phyloP scores from a whole-genome alignment of 805 yeast species.

The Jamesozyma jinghongensis region DNA sequence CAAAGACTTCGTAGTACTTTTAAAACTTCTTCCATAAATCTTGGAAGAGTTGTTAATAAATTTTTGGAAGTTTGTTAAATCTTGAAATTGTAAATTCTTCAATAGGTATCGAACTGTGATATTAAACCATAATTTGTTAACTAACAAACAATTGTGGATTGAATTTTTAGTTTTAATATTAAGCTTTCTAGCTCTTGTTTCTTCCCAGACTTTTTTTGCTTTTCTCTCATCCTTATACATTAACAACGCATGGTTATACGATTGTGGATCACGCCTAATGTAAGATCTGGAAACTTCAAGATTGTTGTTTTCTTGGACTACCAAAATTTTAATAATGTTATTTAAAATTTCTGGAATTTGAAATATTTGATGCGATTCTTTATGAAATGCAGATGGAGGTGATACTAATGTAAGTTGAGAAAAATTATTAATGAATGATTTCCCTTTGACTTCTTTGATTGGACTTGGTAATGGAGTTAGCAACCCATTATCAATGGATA shows the following conservation, averaged over 20 bases:
- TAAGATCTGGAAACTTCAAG: slow-evolving; percentile 46
- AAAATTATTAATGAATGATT: slow-evolving; percentile 3
- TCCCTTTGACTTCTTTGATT: neutral
- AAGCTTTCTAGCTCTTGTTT: neutral
- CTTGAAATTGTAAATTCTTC: slow-evolving; percentile 46
- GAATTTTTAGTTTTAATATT: slow-evolving; percentile 11
- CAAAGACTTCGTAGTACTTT: slow-evolving; percentile 17
- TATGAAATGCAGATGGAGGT: neutral
- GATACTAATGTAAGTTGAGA: slow-evolving; percentile 6
- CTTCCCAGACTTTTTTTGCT: slow-evolving; percentile 39
- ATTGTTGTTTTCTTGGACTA: slow-evolving; percentile 5
- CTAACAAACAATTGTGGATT: slow-evolving; percentile 55
- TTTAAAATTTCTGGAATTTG: slow-evolving; percentile 67
- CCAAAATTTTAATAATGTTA: slow-evolving; percentile 41
- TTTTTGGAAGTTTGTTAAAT: slow-evolving; percentile 37
- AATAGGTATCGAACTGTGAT: slow-evolving; percentile 48
- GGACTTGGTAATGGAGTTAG: slow-evolving; percentile 9
- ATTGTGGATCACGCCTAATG: slow-evolving; percentile 55
- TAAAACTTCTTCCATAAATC: slow-evolving; percentile 1
- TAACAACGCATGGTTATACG: slow-evolving; percentile 57
- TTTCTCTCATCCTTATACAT: slow-evolving; percentile 47
- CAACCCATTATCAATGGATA: slow-evolving; percentile 1
- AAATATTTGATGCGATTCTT: slow-evolving; percentile 39
- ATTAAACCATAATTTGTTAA: slow-evolving; percentile 57
- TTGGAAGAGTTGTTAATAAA: slow-evolving; percentile 25